A percentile compares a stretch with the other conserved stretches of the same genome.
Conservation (phyloP, 495 filamentous ascomycete species). For the Neurospora sp. region DNA sequence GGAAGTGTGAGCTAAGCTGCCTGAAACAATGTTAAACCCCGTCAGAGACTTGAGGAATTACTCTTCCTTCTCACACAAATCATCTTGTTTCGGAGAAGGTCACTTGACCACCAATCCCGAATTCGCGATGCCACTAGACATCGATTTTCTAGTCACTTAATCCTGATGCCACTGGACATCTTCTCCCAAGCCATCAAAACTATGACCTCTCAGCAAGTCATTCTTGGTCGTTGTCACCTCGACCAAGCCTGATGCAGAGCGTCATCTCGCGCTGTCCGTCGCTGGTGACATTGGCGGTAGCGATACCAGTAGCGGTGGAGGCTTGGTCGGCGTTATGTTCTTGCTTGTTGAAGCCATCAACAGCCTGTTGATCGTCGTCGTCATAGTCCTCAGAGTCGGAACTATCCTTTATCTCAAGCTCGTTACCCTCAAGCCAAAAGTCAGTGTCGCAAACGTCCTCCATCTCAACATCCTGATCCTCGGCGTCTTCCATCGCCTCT, state of each 20-base stretch:
- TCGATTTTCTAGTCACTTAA: not conserved
- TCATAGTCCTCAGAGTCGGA: not conserved
- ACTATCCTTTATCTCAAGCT: not conserved
- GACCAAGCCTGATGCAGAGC: not conserved
- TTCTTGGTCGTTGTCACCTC: not conserved
- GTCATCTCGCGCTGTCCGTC: not conserved
- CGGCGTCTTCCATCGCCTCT: not conserved
- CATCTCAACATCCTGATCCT: not conserved
- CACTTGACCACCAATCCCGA: not conserved
- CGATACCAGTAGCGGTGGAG: not conserved
- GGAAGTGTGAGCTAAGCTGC: not conserved
- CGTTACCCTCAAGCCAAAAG: not conserved
- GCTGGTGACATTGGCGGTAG: not conserved
- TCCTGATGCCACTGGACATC: not conserved
- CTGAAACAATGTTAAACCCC: not conserved
- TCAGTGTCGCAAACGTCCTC: not conserved
- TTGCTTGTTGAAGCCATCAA: not conserved
- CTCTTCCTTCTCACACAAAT: not conserved
- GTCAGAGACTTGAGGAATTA: not conserved
- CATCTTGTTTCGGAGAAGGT: not conserved
- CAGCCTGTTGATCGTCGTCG: not conserved
- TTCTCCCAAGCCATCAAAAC: not conserved
- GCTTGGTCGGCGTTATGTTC: not conserved
- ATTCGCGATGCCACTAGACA: not conserved
- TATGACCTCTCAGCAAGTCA: not conserved